Base-by-base conservation (phyloP, 371 early-diverging fungal species). In the Funneliformis caledonium region DNA sequence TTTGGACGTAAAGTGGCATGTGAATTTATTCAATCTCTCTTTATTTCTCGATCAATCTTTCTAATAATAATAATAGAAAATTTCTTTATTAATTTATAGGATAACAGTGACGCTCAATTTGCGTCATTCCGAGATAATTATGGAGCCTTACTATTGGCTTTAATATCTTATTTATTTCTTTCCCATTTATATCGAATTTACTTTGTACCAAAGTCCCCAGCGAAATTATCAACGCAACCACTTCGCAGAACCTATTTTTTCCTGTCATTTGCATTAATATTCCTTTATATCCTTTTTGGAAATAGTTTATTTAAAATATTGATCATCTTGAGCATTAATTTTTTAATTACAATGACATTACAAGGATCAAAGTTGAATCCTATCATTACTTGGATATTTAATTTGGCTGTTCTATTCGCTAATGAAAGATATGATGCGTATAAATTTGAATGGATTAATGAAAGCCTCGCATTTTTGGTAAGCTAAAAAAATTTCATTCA, bases 61-160 rank as follows among this genome's bases (percentile, higher is more conserved):
- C 0, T 16, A 75, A 48, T 19, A 43, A 22, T 12, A 62, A 64
- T 52, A 33, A 61, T 43, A 19, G 16, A 26, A 68, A 50, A 31
- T 8, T n/a, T 61, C 60, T 60, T 50, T 31, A 48, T n/a, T 3
- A 37, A 37, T 80, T 45, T 64, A n/a, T 82, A 89, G 86, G 98
- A 97, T 83, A 92, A 95, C 83, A 93, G 93, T 72, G 98, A 98
- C 84, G 87, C 86, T 1, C 98, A 98, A 83, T 97, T 94, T 84
- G 83, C 88, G 12, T 86, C 88, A 42, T 97, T 98, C 81, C 89
- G 98, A 8, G 87, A 92, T 80, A 89, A 95, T 85, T 81, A 96
- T 78, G 92, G 91, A 4, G 81, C 87, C 26, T 88, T 97, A 4
- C 69, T 88, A 3, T 82, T 84, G 5, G 90, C 92, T 7, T 86